Evolutionary conservation across 257 asterid species (phyloP), one percentile per base, ranked within the genome.

Genomic region (Penstemon eatonii): DNA sequence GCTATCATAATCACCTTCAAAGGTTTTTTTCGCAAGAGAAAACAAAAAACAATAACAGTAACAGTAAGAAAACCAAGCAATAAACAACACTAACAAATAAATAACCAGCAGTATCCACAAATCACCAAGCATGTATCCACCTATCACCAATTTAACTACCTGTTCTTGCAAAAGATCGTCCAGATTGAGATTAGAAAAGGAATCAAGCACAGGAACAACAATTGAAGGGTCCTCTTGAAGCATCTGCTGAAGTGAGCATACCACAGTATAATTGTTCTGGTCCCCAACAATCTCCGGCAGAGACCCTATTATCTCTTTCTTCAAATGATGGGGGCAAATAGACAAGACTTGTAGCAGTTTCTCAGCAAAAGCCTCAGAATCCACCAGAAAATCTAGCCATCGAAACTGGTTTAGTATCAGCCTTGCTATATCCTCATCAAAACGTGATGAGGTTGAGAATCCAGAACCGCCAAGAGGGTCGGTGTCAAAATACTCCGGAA

Each of bases 381-480:
- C 76, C 54, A 86, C 96, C 47, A 90, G 90, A 81, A 90, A 90
- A 74, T 90, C 97, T 51, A 90, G 96, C 96, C 96, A 90, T 56
- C 89, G 84, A 59, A 90, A 90, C 58, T 90, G 96, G 75, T 88
- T 84, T 66, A 88, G 72, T 67, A 90, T 88, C 69, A 88, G 75
- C 90, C 91, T 78, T 13, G 94, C 89, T 66, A 86, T 59, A 79
- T 90, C 94, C 66, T 90, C 92, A 36, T 88, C 89, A 55, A 86
- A 80, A 58, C 81, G 78, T 73, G 73, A 69, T 25, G 82, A 67
- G 63, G 76, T 75, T 13, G 82, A 72, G 63, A 69, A 12, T 60
- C 78, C 85, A 74, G 52, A 47, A 61, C 58, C 74, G 59, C 66
- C 67, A 57, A 57, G 65, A 70, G 76, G 67, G 61, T 79, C 79